Base-by-base conservation (phyloP, 1,139 yeast species). In the Candida freyschussii region DNA sequence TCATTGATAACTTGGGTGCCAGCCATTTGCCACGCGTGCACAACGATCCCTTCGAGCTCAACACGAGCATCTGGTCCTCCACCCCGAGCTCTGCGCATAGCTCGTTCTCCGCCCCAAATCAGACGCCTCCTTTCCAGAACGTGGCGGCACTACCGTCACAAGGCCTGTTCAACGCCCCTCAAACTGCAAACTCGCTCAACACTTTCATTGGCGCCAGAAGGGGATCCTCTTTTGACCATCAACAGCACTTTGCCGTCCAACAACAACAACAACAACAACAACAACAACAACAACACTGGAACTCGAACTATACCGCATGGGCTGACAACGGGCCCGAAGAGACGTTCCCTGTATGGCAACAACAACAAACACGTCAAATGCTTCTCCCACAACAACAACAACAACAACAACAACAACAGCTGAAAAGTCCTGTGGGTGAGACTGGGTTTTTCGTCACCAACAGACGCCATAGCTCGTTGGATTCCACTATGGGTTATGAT, bases 41-140 rank as follows among this genome's bases (percentile, higher is more conserved):
- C n/a, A n/a, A n/a, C n/a, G 39, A 34, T 32, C 45, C 45, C 15
- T 47, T 41, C 28, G 40, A 40, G 21, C 36, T 42, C 10, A 40
- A 44, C 36, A 30, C 40, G 12, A 30, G 40, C 19, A 39, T 44
- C 21, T 44, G 48, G 48, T 26, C 19, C 26, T 27, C 34, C 9
- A 18, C 21, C 17, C 24, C 35, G 4, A 13, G 24, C 19, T 25
- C 43, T 3, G 35, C 37, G 6, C 15, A 19, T 9, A 8, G 21
- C 17, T 15, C 22, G 13, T n/a, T 29, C 32, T 8, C 29, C 22
- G 13, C n/a, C 11, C 14, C 30, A 15, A 9, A 12, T 3, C 10
- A 14, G 10, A 4, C 21, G 17, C 21, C 20, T 9, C 18, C 17
- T 11, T 16, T 17, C 22, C 27, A 27, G 24, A 12, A n/a, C 15